Conservation (phyloP, 2,329 filamentous ascomycete species). For the Lachnellula willkommii region DNA sequence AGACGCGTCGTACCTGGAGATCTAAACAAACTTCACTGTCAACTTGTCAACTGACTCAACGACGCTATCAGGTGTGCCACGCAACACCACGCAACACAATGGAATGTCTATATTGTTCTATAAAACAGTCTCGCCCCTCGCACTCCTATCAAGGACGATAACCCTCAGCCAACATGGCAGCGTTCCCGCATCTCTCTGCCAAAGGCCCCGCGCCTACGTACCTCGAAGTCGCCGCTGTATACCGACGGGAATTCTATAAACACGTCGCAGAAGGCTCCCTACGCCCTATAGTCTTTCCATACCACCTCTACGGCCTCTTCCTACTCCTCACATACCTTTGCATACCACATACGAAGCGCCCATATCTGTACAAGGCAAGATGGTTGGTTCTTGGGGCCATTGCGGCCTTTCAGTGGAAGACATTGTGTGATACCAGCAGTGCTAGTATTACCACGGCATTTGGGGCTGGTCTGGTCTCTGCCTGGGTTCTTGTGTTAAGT, state of each 20-base stretch:
- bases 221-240: constrained; percentile 26
- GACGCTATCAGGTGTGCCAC: background rate
- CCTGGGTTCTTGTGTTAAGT: constrained; percentile 47
- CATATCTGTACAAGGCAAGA: constrained; percentile 45
- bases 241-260: constrained; percentile 36
- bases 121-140: background rate
- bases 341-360: constrained; percentile 47
- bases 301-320: constrained; percentile 43
- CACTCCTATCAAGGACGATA: background rate
- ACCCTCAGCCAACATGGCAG: constrained; percentile 12
- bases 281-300: constrained; percentile 48
- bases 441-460: constrained; percentile 48
- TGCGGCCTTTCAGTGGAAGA: constrained; percentile 39
- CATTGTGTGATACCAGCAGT: constrained; percentile 42
- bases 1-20: background rate
- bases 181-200: constrained; percentile 17
- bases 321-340: constrained; percentile 49
- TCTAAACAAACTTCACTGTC: background rate
- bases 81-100: background rate
- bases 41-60: background rate
- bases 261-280: constrained; percentile 35
- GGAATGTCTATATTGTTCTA: background rate
- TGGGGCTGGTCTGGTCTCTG: constrained; percentile 43
- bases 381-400: constrained; percentile 46
- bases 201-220: constrained; percentile 17